A percentile compares a stretch with the other conserved stretches of the same genome.
Evolutionary conservation across 2,329 filamentous ascomycete genomes (phyloP).

Genomic region (Hyphodiscus sp.): DNA sequence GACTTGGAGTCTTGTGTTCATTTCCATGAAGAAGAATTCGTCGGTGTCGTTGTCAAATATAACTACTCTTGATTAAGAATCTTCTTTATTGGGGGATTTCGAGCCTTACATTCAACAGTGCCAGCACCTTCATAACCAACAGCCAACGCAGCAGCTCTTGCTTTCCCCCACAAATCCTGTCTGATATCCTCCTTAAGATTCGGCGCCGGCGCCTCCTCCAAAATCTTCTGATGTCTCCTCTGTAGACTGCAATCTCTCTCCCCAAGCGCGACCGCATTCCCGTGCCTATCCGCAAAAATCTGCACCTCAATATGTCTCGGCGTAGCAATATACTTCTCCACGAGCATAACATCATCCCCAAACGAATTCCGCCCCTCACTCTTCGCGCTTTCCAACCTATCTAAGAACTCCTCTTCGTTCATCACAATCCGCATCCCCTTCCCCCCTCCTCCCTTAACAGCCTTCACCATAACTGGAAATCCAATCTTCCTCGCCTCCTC

Average conservation of each 20-base stretch:
- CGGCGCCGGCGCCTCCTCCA: constrained; percentile 83
- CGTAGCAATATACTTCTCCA: constrained; percentile 74
- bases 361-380: constrained; percentile 74
- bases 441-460: constrained; percentile 72
- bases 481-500: constrained; percentile 64
- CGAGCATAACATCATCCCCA: constrained; percentile 76
- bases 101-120: constrained; percentile 73
- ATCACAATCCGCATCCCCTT: constrained; percentile 78
- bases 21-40: constrained; percentile 77
- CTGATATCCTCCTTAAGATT: constrained; percentile 51
- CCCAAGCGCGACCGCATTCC: constrained; percentile 74
- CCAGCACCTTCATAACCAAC: constrained; percentile 86
- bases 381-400: constrained; percentile 65
- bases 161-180: constrained; percentile 59
- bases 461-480: constrained; percentile 72
- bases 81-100: constrained; percentile 32
- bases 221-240: constrained; percentile 80
- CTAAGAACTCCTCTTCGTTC: constrained; percentile 59
- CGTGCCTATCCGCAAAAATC: constrained; percentile 76
- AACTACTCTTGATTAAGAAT: constrained; percentile 49
- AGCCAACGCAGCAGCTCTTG: constrained; percentile 60
- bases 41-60: constrained; percentile 78
- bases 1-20: constrained; percentile 86
- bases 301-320: constrained; percentile 87
- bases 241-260: constrained; percentile 88